Percentiles rank a stretch among this genome's conserved stretches.
Conservation (phyloP, 345 rosid species). For the Acer yangbiense region DNA sequence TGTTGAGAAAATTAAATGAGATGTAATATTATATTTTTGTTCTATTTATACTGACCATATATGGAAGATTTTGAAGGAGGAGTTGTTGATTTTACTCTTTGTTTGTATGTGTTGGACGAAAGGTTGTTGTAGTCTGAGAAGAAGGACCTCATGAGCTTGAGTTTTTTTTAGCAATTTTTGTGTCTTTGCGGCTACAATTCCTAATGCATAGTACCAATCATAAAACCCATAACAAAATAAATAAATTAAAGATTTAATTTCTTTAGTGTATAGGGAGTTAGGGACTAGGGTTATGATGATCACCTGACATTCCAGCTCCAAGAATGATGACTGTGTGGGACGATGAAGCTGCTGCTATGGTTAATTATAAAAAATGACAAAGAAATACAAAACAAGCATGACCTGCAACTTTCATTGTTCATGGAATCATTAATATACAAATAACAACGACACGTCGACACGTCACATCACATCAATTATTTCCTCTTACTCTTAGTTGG, state of each 20-base stretch:
- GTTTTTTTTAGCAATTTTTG: conserved; percentile 21
- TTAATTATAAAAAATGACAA: background rate
- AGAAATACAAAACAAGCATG: background rate
- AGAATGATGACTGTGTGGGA: conserved; percentile 24
- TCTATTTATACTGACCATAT: too few species aligned
- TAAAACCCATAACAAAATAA: too few species aligned
- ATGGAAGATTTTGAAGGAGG: background rate
- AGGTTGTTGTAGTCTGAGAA: conserved; percentile 19
- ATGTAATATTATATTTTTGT: background rate
- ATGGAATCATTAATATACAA: background rate
- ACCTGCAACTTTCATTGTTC: conserved; percentile 4
- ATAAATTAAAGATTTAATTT: too few species aligned
- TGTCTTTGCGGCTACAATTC: background rate
- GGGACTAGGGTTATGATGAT: background rate
- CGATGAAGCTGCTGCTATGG: background rate
- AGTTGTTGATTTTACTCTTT: conserved; percentile 14
- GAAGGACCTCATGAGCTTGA: conserved; percentile 26
- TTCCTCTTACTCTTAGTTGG: too few species aligned
- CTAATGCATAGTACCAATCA: too few species aligned
- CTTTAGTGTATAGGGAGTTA: background rate
- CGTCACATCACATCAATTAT: too few species aligned
- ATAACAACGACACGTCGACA: too few species aligned
- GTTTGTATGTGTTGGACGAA: conserved; percentile 32
- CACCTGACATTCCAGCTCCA: conserved; percentile 42
- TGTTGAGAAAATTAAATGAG: background rate